Evolutionary conservation across 176 grass and related monocot genomes (phyloP).

Genomic region (Carex myosuroides): DNA sequence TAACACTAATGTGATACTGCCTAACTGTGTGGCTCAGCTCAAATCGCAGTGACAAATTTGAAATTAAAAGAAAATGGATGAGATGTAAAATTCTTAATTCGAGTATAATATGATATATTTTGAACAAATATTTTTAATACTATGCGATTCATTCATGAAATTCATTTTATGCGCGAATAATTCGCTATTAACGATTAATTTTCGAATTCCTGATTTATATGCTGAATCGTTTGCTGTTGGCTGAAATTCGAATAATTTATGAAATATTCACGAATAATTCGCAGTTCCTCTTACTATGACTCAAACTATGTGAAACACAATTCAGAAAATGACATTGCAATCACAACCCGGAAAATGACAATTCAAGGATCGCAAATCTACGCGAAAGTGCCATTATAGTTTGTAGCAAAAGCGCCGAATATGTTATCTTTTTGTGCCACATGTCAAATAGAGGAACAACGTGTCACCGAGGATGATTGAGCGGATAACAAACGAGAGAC

Average conservation of each 20-base stretch:
- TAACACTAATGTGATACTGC: background rate
- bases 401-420: constrained; percentile 1
- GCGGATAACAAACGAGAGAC: background rate
- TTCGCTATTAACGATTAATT: no score
- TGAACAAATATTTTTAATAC: no score
- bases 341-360: background rate
- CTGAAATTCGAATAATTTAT: no score
- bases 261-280: no score
- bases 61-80: no score
- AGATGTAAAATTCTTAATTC: no score
- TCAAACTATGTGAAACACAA: background rate
- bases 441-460: background rate
- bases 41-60: background rate
- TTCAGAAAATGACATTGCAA: background rate
- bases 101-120: no score
- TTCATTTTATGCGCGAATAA: no score
- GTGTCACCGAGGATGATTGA: background rate
- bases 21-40: constrained; percentile 3
- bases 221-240: no score
- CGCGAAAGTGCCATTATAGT: background rate
- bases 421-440: background rate
- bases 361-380: background rate
- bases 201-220: no score
- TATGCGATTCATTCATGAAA: no score
- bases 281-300: no score